Evolutionary conservation across 768 basidiomycete genomes (phyloP), one percentile per base, ranked within the genome.

Genomic region (Russula griseocarnosa): DNA sequence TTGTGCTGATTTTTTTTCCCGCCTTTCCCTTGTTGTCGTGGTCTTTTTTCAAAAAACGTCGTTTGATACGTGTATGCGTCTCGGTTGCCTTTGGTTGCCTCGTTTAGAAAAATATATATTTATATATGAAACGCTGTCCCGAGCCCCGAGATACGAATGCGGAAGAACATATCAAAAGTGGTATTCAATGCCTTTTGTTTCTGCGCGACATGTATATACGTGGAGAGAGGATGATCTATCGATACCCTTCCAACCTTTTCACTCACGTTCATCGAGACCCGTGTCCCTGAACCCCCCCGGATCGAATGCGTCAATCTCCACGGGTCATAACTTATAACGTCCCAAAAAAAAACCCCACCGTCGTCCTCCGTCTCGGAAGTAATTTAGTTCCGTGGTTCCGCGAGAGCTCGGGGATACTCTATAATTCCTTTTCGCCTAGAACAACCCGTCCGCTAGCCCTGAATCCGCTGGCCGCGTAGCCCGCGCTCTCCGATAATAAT

Each of bases 11-110:
- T 34, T 5, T 46, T 51, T 52, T 32, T 32, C 22, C 38, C 14
- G 28, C n/a, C 9, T 20, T 55, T 38, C 14, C 40, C 11, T 8
- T 20, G 14, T 18, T 22, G 47, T 49, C 5, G 8, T 20, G 34
- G 34, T 38, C n/a, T 38, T 30, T 26, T 55, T 16, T 13, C 0
- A 3, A 60, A 64, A 64, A 64, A 52, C 58, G 47, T 60, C 58
- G 40, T 7, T 60, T n/a, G 58, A 52, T 56, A 54, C 40, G 24
- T 61, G 59, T 65, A 65, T 61, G 40, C 38, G 50, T 49, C 44
- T 13, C 32, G n/a, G 58, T 40, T 18, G 38, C 38, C 38, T 18
- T 40, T 44, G 42, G 20, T 51, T 24, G 26, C 32, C 22, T 54
- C 32, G 10, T 60, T 49, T 7, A 34, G 22, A 50, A 36, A 34